phyloP scores from a whole-genome alignment of 495 filamentous ascomycete species.

The Hypomontagnella submonticulosa region DNA sequence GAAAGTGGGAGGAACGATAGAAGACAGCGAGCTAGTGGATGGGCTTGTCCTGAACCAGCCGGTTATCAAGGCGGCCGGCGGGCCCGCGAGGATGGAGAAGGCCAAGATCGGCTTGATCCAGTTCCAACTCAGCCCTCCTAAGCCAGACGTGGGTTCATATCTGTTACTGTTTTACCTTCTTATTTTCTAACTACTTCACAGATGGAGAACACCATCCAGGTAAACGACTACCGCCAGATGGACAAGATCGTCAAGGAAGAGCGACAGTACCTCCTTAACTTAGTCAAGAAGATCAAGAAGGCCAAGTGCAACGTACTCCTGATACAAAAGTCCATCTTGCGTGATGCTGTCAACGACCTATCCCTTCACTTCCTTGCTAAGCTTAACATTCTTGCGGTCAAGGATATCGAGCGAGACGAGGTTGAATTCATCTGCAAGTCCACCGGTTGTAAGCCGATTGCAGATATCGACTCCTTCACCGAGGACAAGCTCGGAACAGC shows the following conservation, averaged over 20 bases:
- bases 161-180: not conserved
- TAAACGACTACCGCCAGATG: conserved; percentile 99
- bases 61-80: conserved; percentile 92
- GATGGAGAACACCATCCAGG: conserved; percentile 99
- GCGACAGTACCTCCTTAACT: conserved; percentile 95
- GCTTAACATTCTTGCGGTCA: conserved; percentile 92
- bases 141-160: conserved; percentile 81
- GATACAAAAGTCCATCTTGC: conserved; percentile 97
- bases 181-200: conserved; percentile 49
- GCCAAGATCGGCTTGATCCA: conserved; percentile 96
- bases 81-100: conserved; percentile 94
- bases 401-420: conserved; percentile 98
- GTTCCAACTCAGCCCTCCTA: conserved; percentile 97
- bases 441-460: conserved; percentile 98
- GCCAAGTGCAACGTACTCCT: conserved; percentile 98
- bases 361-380: conserved; percentile 97
- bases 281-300: conserved; percentile 99
- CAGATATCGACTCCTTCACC: conserved; percentile 97
- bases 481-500: conserved; percentile 99
- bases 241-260: conserved; percentile 99
- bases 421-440: conserved; percentile 99
- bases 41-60: conserved; percentile 92
- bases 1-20: conserved; percentile 97
- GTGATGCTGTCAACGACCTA: conserved; percentile 97
- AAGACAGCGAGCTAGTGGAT: conserved; percentile 97